Base-by-base conservation (phyloP, 2,329 filamentous ascomycete genomes). In the Apiospora hydei region DNA sequence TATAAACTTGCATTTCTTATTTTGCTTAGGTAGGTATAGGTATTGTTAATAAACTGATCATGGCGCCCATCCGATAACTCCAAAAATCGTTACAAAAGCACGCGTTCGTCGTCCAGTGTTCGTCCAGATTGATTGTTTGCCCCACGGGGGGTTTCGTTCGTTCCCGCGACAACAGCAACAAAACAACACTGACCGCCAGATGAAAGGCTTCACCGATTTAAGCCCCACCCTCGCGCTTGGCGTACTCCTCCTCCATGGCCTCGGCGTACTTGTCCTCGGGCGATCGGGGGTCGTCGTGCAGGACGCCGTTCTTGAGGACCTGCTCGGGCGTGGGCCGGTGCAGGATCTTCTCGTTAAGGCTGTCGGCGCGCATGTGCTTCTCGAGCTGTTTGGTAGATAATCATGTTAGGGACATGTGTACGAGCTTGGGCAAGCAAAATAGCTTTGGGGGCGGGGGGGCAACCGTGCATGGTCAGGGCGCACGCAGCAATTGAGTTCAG, bases 321-420 rank as follows among this genome's bases (percentile, higher is more conserved):
- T 92, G 88, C 76, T 95, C 93, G 14, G 93, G 92, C 47, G 89
- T 87, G 1, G 95, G 95, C 26, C 95, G 89, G 77, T 92, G 88
- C 78, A 92, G 89, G 74, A 98, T 90, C 82, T 95, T 95, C 79
- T 97, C 94, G 82, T 97, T 96, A 74, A 98, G 87, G 71, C 88
- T 92, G 82, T 98, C 94, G 73, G 91, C 93, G 18, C 93, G 90
- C 95, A 98, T 98, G 82, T 94, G 92, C 81, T 92, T 94, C 82
- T 95, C 90, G 57, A 98, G 90, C 85, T 89, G 72, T 38, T 21
- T 64, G 67, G 38, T 68, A 51, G 47, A 24, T 8, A 24, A 34
- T 11, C 26, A 14, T 34, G 47, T 14, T 14, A 30, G 26, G 26
- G 26, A 30, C 26, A 30, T 30, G 26, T 30, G 26, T 30, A 3